These are phyloP conservation scores for Phalaenopsis equestris DNA, from an alignment of 106 monocot species.

Conservation along the genomic window DNA sequence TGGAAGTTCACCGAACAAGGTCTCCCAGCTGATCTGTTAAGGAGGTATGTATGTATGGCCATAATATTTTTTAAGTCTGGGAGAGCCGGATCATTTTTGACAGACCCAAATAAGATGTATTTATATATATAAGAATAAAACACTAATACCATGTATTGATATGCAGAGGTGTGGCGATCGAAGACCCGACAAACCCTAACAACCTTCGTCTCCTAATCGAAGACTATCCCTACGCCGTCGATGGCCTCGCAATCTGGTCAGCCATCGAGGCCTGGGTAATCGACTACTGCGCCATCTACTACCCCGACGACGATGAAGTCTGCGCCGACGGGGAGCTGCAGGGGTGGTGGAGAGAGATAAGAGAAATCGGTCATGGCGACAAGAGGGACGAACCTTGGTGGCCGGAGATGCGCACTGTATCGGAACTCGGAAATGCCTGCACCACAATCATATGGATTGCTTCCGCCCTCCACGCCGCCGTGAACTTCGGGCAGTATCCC, in stretches of 20 bases:
- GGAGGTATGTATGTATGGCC: neutral
- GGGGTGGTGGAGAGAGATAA: slow-evolving; percentile 43
- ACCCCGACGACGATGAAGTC: slow-evolving; percentile 11
- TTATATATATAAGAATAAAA: too few species aligned
- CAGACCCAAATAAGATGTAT: too few species aligned
- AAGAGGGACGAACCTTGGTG: slow-evolving; percentile 38
- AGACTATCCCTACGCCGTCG: slow-evolving; percentile 67
- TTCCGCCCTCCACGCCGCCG: slow-evolving; percentile 57
- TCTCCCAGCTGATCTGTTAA: slow-evolving; percentile 51
- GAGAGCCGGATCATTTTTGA: too few species aligned
- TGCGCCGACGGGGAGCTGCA: slow-evolving; percentile 45
- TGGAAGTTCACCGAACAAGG: slow-evolving; percentile 48
- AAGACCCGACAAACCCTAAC: slow-evolving; percentile 37
- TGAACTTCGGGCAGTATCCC: slow-evolving; percentile 68
- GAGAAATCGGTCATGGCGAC: slow-evolving; percentile 55
- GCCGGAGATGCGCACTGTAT: slow-evolving; percentile 25
- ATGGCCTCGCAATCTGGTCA: slow-evolving; percentile 56
- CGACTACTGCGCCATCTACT: slow-evolving; percentile 27
- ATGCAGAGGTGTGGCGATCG: slow-evolving; percentile 40
- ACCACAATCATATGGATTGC: slow-evolving; percentile 61
- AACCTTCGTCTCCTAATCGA: slow-evolving; percentile 33
- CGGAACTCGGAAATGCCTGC: slow-evolving; percentile 20
- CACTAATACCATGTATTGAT: too few species aligned
- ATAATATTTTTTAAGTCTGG: too few species aligned
- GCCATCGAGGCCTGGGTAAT: slow-evolving; percentile 41